Evolutionary conservation across 2,329 filamentous ascomycete species (phyloP).

Genomic region (Immersiporthe knoxdaviesiana): DNA sequence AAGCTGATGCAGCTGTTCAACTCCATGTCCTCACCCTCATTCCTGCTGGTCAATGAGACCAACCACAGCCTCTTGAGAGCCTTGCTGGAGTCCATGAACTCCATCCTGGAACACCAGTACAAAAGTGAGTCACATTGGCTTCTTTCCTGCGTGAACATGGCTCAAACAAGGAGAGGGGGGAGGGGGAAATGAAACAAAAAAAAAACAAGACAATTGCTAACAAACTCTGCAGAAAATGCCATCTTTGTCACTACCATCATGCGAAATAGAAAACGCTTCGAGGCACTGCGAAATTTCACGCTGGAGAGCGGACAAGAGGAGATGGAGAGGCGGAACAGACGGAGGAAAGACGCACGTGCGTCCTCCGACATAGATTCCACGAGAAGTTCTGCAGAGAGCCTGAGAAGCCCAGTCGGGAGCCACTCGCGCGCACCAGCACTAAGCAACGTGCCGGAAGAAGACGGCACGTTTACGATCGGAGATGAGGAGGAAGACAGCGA

Average conservation of each 20-base stretch:
- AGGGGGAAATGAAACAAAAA: no score
- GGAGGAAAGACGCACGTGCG: conserved; percentile 64
- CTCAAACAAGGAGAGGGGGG: conserved; percentile 34
- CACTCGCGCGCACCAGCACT: conserved; percentile 59
- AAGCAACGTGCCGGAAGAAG: conserved; percentile 75
- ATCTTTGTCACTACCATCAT: conserved; percentile 80
- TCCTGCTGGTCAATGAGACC: conserved; percentile 87
- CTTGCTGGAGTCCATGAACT: conserved; percentile 85
- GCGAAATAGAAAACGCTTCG: conserved; percentile 79
- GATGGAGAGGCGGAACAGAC: conserved; percentile 77
- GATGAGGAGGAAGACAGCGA: conserved; percentile 70
- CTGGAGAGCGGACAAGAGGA: conserved; percentile 91
- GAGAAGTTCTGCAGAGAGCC: conserved; percentile 69
- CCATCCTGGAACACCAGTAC: conserved; percentile 88
- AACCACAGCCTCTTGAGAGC: conserved; percentile 84
- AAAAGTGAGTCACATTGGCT: conserved; percentile 60
- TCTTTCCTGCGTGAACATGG: background rate
- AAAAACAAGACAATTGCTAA: no score
- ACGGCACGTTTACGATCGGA: conserved; percentile 84
- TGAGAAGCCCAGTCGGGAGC: conserved; percentile 62
- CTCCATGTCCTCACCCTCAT: conserved; percentile 92
- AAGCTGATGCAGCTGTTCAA: conserved; percentile 87
- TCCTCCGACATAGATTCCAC: conserved; percentile 53
- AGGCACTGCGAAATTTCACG: conserved; percentile 83
- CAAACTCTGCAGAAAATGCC: conserved; percentile 65